Percentiles rank a stretch among this genome's conserved stretches.
Evolutionary conservation across 208 protist genomes (phyloP).

Genomic region (Acanthamoeba castellanii): DNA sequence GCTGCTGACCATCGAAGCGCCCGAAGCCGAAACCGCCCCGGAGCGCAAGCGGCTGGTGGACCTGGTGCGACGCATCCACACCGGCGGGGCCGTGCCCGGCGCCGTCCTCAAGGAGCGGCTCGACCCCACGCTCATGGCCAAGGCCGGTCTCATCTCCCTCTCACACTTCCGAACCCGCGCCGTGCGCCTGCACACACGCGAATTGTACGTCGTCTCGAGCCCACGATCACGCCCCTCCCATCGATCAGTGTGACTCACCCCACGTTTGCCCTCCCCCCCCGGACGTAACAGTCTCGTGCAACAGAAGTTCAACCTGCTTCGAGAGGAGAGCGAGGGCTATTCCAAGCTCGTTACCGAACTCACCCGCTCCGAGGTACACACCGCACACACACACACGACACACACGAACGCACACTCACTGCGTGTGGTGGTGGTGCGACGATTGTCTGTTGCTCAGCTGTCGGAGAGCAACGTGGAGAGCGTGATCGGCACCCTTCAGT

Average conservation of each 20-base stretch:
- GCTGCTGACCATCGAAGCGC: slow-evolving; percentile 26
- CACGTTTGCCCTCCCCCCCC: not conserved
- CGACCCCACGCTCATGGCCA: slow-evolving; percentile 25
- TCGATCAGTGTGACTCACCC: no score
- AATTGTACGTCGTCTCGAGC: slow-evolving; percentile 28
- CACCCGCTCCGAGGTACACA: slow-evolving; percentile 44
- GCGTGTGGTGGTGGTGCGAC: slow-evolving; percentile 49
- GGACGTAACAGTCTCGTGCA: slow-evolving; percentile 3
- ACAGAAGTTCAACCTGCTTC: slow-evolving; percentile 90
- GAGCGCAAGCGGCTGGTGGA: slow-evolving; percentile 63
- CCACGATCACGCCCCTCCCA: no score
- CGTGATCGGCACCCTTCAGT: slow-evolving; percentile 37
- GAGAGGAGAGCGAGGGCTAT: slow-evolving; percentile 91
- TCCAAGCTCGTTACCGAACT: slow-evolving; percentile 90
- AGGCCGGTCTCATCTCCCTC: slow-evolving; percentile 1
- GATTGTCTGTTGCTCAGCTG: not conserved
- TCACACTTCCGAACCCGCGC: not conserved
- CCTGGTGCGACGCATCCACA: slow-evolving; percentile 15
- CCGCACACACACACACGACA: not conserved
- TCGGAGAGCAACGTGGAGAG: slow-evolving; percentile 45
- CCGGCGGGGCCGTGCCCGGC: slow-evolving; percentile 12
- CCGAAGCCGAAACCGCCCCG: not conserved
- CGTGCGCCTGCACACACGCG: slow-evolving; percentile 58
- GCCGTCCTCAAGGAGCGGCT: slow-evolving; percentile 43
- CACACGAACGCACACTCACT: no score